Base-by-base conservation (phyloP, 2,329 filamentous ascomycete genomes). In the Fonsecaea pugnacius region DNA sequence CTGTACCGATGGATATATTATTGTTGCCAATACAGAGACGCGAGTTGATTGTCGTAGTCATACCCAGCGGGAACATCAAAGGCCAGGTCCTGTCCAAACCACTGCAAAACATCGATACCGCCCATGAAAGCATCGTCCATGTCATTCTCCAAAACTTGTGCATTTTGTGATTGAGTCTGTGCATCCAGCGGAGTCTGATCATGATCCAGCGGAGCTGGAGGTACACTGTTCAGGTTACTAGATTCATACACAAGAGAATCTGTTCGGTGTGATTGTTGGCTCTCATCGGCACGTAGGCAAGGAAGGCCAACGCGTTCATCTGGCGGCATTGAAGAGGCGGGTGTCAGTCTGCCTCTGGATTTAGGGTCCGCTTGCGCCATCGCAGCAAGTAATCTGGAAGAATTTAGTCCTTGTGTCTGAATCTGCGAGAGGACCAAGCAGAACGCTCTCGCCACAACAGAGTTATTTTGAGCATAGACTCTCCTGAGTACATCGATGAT, bases 401-500 rank as follows among this genome's bases (percentile, higher is more conserved):
- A 58, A 36, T 60, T 61, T 9, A 58, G 32, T 12, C 32, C 60
- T 21, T 68, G 66, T 38, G 57, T n/a, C 43, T 59, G 66, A 38
- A 68, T 66, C 40, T 68, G 66, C 30, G 46, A 43, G 24, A 68
- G 48, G 27, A 66, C 60, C 46, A 68, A 38, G 27, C 51, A 60
- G 40, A 68, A 68, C 14, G 66, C 66, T 24, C 63, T 53, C 12
- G 63, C 60, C 16, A 68, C 58, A 3, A 59, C 56, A n/a, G 63
- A 62, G 43, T 60, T 56, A 48, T 53, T 68, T 48, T 57, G 58
- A 32, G 52, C 58, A 55, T 66, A 60, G 16, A 66, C 58, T 35
- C 83, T 81, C 62, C 83, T 82, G 71, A 94, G 89, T 70, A 89
- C 87, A 1, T 86, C 83, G 1, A 91, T 83, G 21, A 93, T 79